Evolutionary conservation across 1,284 basidiomycete genomes (phyloP), one percentile per base, ranked within the genome.

Genomic region (Lentinula novae-zelandiae): DNA sequence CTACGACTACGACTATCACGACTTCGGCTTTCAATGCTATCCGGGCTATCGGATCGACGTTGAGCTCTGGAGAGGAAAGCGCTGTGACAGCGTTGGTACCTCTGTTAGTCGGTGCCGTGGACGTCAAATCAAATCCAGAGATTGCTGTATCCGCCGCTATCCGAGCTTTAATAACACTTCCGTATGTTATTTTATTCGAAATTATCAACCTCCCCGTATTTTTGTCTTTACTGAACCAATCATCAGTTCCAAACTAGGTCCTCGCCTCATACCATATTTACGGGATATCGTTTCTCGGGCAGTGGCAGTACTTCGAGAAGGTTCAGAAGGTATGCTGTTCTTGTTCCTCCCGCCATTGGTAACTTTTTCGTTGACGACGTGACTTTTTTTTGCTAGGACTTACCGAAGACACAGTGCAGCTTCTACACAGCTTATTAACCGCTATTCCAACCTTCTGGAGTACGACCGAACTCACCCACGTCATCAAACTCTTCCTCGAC

Each of bases 191-290:
- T 1, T 50, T 53, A 42, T 8, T 40, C n/a, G 15, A 17, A 48
- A 50, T 6, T 56, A 52, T 20, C 44, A 38, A 10, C 27, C 17
- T n/a, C 13, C 13, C 15, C 42, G 51, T 34, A 31, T 55, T 31
- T 5, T 42, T 13, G 61, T 57, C 27, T 52, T 64, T 58, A 64
- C 17, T 62, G 38, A 58, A 57, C 36, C 36, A 9, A 46, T n/a
- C n/a, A 42, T 42, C 65, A 93, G 92, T 22, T 73, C 79, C 17
- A 87, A 86, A 59, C 82, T 96, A n/a, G 93, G 92, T 0, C 92
- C 94, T 20, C 87, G 95, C 0, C 79, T 93, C 54, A 93, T 97
- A 56, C 92, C 95, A 5, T 82, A 86, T 74, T 88, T 95, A 72
- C 86, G 86, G 60, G 79, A 83, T n/a, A 82, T 95, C 53, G 80